Conservation (phyloP, 1,284 basidiomycete genomes). For the Coriolopsis trogii region DNA sequence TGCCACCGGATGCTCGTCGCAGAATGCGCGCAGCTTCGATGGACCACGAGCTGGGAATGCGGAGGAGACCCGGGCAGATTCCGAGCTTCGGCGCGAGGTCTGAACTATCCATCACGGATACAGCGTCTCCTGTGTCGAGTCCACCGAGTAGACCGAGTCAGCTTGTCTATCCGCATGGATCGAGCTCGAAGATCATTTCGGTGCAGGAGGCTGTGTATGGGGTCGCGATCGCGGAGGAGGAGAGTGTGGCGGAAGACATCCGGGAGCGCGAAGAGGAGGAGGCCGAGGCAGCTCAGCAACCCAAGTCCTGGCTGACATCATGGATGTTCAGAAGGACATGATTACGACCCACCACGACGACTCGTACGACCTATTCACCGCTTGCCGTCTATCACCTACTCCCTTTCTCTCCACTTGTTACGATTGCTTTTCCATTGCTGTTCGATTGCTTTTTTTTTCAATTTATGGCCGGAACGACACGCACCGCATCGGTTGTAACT, state of each 20-base stretch:
- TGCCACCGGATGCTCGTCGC: slow-evolving; percentile 38
- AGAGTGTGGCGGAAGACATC: slow-evolving; percentile 53
- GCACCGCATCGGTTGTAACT: slow-evolving; percentile 17
- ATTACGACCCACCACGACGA: slow-evolving; percentile 19
- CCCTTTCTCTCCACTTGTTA: too few species aligned
- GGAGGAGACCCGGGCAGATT: slow-evolving; percentile 35
- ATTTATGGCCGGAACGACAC: not conserved
- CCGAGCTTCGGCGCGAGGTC: slow-evolving; percentile 38
- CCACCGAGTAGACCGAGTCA: too few species aligned
- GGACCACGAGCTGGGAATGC: slow-evolving; percentile 41
- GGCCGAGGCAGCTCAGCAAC: slow-evolving; percentile 45
- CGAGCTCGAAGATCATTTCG: slow-evolving; percentile 36
- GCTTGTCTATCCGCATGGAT: slow-evolving; percentile 2
- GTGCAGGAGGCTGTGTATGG: slow-evolving; percentile 62
- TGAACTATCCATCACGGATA: slow-evolving; percentile 39
- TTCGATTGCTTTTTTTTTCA: too few species aligned
- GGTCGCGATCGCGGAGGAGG: slow-evolving; percentile 70
- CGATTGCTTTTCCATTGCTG: too few species aligned
- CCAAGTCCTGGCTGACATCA: slow-evolving; percentile 59
- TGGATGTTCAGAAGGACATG: slow-evolving; percentile 57
- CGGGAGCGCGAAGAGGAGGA: slow-evolving; percentile 55
- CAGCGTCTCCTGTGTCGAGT: slow-evolving; percentile 28
- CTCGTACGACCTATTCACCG: slow-evolving; percentile 9
- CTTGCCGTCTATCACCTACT: not conserved
- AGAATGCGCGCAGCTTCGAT: slow-evolving; percentile 32